Base-by-base conservation (phyloP, 805 yeast species). In the Suhomyces tanzawaensis region DNA sequence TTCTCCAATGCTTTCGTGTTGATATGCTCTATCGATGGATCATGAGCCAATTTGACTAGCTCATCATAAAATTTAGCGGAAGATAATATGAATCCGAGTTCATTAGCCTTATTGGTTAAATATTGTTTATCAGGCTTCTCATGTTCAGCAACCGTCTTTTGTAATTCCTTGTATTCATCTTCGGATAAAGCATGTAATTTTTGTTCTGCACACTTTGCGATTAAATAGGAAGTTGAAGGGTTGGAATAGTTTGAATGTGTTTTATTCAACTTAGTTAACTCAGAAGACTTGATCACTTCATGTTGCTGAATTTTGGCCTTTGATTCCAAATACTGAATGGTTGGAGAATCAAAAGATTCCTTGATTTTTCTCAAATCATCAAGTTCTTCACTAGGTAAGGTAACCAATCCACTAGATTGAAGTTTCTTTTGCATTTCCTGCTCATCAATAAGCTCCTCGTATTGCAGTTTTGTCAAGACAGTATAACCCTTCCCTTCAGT, bases 81-180 rank as follows among this genome's bases (percentile, higher is more conserved):
- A 1, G 66, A 47, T 3, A 66, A 49, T 15, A 58, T 58, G 17
- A 60, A 47, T 1, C 70, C 70, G 27, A 61, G 39, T 14, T 59
- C 55, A 42, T 62, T 61, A 11, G 72, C 70, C 41, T 62, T 66
- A 4, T 47, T 32, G 1, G 64, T 58, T 14, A 66, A 44, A 39
- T 64, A 65, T 1, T 49, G 55, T 40, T 57, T 57, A 13, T 50
- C 48, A 3, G 72, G 72, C 34, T 57, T 62, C 18, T 60, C 64
- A 38, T 53, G 46, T 16, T 64, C 65, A 0, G 49, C 49, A 28
- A 47, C 49, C 13, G 52, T 32, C 8, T 36, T 36, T 29, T 51
- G 52, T 25, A 47, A 52, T 8, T 37, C 30, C 5, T 43, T 38
- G 29, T 24, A 45, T 19, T 46, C 45, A 4, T 32, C 36, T 11